A percentile compares a stretch with the other conserved stretches of the same genome.
phyloP scores from a whole-genome alignment of 2,329 filamentous ascomycete genomes.

The Cercospora zeina region DNA sequence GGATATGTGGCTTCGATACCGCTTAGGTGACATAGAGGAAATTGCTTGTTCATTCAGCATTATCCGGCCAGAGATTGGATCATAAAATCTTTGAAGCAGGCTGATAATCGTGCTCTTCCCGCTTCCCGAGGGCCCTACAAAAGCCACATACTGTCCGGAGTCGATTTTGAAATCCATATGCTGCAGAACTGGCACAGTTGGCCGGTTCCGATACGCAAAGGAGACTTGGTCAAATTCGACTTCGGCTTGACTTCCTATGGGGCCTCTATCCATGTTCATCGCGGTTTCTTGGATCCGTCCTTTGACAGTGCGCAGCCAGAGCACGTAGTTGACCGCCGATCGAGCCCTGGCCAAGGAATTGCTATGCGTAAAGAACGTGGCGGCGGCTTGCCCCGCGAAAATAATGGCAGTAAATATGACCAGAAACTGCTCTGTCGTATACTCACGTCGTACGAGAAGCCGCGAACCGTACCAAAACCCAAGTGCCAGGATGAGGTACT shows the following conservation, averaged over 20 bases:
- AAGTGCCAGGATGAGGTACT: slow-evolving; percentile 37
- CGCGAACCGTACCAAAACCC: slow-evolving; percentile 41
- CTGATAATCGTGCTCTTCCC: slow-evolving; percentile 52
- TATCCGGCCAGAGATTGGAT: slow-evolving; percentile 44
- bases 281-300: slow-evolving; percentile 41
- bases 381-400: slow-evolving; percentile 66
- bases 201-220: slow-evolving; percentile 8
- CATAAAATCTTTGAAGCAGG: slow-evolving; percentile 51
- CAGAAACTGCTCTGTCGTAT: slow-evolving; percentile 51
- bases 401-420: slow-evolving; percentile 62
- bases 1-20: slow-evolving; percentile 47
- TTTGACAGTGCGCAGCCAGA: slow-evolving; percentile 44
- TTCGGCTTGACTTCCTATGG: slow-evolving; percentile 21
- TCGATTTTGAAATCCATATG: slow-evolving; percentile 29
- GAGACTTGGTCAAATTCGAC: slow-evolving; percentile 30
- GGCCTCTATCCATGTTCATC: slow-evolving; percentile 1
- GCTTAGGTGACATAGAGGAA: slow-evolving; percentile 39
- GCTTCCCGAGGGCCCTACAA: slow-evolving; percentile 52
- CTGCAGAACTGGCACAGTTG: not conserved
- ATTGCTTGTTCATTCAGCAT: slow-evolving; percentile 60
- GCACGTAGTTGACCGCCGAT: slow-evolving; percentile 46
- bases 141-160: slow-evolving; percentile 47
- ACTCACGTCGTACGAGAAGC: slow-evolving; percentile 38
- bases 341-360: slow-evolving; percentile 40
- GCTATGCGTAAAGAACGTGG: slow-evolving; percentile 65